phyloP scores from a whole-genome alignment of 345 rosid genomes.

The Ceriops decandra region DNA sequence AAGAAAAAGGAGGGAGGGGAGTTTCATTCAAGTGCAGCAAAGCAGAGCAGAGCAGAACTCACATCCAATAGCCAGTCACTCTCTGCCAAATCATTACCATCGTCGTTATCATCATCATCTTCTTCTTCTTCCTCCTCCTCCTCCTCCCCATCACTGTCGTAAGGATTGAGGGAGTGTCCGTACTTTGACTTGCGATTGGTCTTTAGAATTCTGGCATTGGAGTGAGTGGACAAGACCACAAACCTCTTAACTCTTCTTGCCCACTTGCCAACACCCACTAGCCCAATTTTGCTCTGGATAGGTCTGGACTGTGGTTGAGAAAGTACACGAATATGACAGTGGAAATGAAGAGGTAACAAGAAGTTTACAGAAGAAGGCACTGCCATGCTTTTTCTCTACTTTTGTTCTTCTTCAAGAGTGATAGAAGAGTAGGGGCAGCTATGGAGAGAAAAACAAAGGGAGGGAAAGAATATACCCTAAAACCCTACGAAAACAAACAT shows the following conservation, averaged over 20 bases:
- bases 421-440: constrained; percentile 1
- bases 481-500: constrained; percentile 32
- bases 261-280: not conserved
- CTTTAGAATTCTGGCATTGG: constrained; percentile 77
- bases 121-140: constrained; percentile 21
- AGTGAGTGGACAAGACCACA: constrained; percentile 55
- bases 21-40: not conserved
- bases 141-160: constrained; percentile 32
- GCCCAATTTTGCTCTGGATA: not conserved
- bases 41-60: constrained; percentile 16
- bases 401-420: not conserved
- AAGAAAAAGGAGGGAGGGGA: not conserved
- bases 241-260: constrained; percentile 22
- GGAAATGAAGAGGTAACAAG: constrained; percentile 22
- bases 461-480: constrained; percentile 38
- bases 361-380: constrained; percentile 31
- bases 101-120: constrained; percentile 26
- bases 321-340: constrained; percentile 18
- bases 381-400: constrained; percentile 31
- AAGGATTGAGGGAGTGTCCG: constrained; percentile 47
- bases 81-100: constrained; percentile 24
- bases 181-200: constrained; percentile 57
- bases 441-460: constrained; percentile 16
- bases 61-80: constrained; percentile 59
- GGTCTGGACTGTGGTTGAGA: constrained; percentile 1